Percentiles rank a stretch among this genome's conserved stretches.
phyloP scores from a whole-genome alignment of 805 yeast species.

The Wickerhamiella kazuoi region DNA sequence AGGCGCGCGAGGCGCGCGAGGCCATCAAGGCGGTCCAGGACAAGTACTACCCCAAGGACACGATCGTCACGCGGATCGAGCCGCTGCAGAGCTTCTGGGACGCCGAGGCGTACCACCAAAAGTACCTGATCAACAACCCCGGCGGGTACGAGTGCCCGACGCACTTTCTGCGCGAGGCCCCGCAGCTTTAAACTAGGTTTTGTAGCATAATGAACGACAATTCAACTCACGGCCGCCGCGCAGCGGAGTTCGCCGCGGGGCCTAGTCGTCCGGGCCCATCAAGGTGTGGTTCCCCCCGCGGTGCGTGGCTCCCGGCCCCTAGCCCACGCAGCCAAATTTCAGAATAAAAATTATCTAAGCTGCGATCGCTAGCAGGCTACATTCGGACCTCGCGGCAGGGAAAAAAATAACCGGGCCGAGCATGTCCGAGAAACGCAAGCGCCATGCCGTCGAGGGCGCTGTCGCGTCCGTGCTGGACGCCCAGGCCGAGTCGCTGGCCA shows the following conservation, averaged over 20 bases:
- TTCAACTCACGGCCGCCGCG: too few species aligned
- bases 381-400: too few species aligned
- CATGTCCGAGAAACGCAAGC: slow-evolving; percentile 1
- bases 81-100: slow-evolving; percentile 60
- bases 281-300: too few species aligned
- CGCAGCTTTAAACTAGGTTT: not conserved
- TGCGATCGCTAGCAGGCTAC: too few species aligned
- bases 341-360: too few species aligned
- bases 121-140: slow-evolving; percentile 64
- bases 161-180: slow-evolving; percentile 43
- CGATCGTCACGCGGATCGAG: slow-evolving; percentile 52
- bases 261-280: too few species aligned
- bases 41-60: slow-evolving; percentile 48
- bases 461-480: not conserved
- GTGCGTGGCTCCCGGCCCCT: too few species aligned
- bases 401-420: not conserved
- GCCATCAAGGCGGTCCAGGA: slow-evolving; percentile 41
- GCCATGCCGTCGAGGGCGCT: not conserved
- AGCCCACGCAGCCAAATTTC: too few species aligned
- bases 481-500: slow-evolving; percentile 9
- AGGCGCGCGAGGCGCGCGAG: slow-evolving; percentile 27
- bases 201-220: too few species aligned
- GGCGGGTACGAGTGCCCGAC: slow-evolving; percentile 81
- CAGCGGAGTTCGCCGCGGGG: too few species aligned
- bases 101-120: slow-evolving; percentile 92